phyloP scores from a whole-genome alignment of 2,329 filamentous ascomycete species.

The Clarireedia homoeocarpa region DNA sequence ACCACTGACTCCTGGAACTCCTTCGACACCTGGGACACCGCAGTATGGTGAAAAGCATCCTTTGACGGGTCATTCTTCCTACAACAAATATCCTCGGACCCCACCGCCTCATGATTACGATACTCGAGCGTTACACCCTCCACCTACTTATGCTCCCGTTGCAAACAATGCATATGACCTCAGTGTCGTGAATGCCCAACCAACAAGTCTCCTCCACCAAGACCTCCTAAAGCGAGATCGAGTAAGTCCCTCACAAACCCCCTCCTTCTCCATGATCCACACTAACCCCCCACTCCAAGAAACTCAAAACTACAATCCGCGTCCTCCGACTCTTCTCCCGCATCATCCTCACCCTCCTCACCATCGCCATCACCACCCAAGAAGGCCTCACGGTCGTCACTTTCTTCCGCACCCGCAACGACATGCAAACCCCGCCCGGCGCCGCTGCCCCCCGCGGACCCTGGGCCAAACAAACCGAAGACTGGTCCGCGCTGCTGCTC shows the following conservation, averaged over 20 bases:
- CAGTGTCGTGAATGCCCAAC: background rate
- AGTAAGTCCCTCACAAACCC: background rate
- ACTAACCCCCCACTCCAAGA: background rate
- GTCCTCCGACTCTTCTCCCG: background rate
- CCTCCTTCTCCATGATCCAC: background rate
- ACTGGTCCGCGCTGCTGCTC: slow-evolving; percentile 16
- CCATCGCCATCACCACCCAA: background rate
- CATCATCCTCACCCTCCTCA: background rate
- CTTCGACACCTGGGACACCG: background rate
- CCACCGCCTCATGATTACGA: background rate
- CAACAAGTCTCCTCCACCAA: background rate
- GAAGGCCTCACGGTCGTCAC: background rate
- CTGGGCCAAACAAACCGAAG: background rate
- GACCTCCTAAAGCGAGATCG: background rate
- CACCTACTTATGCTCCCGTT: background rate
- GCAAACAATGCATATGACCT: background rate
- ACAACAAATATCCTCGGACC: background rate
- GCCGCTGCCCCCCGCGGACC: background rate
- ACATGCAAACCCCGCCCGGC: background rate
- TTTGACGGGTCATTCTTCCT: background rate
- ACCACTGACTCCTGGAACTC: background rate
- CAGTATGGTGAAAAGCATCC: background rate
- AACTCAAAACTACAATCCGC: background rate
- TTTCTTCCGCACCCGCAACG: background rate
- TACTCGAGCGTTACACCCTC: background rate